Evolutionary conservation across 148 eudicot genomes (phyloP).

Genomic region (Cornus suecica): DNA sequence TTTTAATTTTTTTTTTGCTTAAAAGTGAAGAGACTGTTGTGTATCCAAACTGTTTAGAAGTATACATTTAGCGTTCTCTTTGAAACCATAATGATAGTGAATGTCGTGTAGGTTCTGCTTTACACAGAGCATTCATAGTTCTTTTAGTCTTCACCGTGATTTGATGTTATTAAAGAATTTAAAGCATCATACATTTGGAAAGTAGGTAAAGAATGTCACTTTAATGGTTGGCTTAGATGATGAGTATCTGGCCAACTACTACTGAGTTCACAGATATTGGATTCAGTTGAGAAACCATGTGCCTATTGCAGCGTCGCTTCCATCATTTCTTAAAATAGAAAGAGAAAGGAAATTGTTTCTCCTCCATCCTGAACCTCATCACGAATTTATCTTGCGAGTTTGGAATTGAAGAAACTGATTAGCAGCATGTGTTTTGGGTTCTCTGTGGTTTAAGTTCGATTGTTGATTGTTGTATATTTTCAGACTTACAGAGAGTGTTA

Average conservation of each 20-base stretch:
- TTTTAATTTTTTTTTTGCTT: background rate
- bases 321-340: background rate
- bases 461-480: background rate
- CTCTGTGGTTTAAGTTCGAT: background rate
- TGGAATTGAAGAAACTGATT: background rate
- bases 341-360: background rate
- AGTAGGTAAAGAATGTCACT: background rate
- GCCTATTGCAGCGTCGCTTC: background rate
- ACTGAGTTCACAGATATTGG: background rate
- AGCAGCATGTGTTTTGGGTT: background rate
- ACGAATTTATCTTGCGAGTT: background rate
- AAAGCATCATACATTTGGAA: background rate
- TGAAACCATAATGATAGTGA: background rate
- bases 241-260: background rate
- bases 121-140: background rate
- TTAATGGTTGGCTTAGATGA: background rate
- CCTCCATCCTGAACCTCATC: background rate
- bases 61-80: background rate
- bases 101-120: background rate
- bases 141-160: background rate
- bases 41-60: background rate
- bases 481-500: background rate
- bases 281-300: background rate
- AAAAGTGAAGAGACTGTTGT: constrained; percentile 4
- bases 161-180: background rate